phyloP scores from a whole-genome alignment of 768 basidiomycete species.

The Leucocoprinus birnbaumii region DNA sequence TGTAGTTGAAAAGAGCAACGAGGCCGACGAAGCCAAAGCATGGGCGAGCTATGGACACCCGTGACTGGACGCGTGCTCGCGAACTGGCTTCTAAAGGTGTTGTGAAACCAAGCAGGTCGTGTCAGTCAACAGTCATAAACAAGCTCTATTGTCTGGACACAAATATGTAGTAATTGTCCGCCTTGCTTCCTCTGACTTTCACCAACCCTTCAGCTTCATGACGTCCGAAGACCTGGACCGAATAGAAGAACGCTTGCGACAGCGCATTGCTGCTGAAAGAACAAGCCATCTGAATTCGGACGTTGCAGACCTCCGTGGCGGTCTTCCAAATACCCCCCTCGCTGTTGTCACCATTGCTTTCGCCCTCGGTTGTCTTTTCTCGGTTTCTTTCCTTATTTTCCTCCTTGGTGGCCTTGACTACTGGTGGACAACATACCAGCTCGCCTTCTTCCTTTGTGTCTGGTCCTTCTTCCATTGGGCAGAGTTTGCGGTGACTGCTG shows the following conservation, averaged over 20 bases:
- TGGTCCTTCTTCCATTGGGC: slow-evolving; percentile 92
- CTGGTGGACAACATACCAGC: slow-evolving; percentile 71
- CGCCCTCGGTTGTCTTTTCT: slow-evolving; percentile 72
- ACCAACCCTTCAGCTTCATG: slow-evolving; percentile 23
- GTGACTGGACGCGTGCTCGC: slow-evolving; percentile 1
- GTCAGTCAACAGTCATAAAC: slow-evolving; percentile 11
- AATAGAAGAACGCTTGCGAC: slow-evolving; percentile 42
- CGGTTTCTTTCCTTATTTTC: slow-evolving; percentile 52
- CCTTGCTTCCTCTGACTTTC: slow-evolving; percentile 8
- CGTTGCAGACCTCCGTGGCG: slow-evolving; percentile 38
- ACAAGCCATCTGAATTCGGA: slow-evolving; percentile 43
- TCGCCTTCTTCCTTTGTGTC: slow-evolving; percentile 80
- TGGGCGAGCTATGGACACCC: background rate
- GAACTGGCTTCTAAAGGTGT: too few species aligned
- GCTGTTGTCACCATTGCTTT: slow-evolving; percentile 78
- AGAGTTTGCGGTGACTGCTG: slow-evolving; percentile 94
- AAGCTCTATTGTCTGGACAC: slow-evolving; percentile 8
- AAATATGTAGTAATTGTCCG: slow-evolving; percentile 8
- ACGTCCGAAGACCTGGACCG: slow-evolving; percentile 25
- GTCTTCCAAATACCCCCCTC: slow-evolving; percentile 88
- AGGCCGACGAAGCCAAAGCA: slow-evolving; percentile 9
- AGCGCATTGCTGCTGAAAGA: slow-evolving; percentile 29
- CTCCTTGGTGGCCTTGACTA: slow-evolving; percentile 39
- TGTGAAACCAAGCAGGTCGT: background rate
- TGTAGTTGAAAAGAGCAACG: slow-evolving; percentile 3